These are phyloP conservation scores for Detonula confervacea DNA, from an alignment of 352 stramenopile genomes.

Conservation along the genomic window DNA sequence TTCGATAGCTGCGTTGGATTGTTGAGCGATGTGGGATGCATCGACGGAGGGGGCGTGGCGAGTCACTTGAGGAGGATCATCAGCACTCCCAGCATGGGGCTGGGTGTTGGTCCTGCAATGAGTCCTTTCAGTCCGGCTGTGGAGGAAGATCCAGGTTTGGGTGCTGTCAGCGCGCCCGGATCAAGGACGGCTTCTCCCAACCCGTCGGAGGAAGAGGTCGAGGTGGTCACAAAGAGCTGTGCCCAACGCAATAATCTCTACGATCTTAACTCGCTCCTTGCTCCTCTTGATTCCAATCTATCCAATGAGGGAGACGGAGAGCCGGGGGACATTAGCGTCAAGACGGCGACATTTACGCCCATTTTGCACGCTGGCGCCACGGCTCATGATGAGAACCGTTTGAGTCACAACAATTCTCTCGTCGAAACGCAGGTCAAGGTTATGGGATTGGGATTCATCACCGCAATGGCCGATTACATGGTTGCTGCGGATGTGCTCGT, in stretches of 20 bases:
- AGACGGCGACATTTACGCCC: no score
- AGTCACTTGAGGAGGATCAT: conserved; percentile 68
- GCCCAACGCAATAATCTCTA: conserved; percentile 21
- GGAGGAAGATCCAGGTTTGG: neutral
- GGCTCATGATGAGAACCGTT: no score
- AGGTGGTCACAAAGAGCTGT: conserved; percentile 45
- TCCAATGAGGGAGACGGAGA: neutral
- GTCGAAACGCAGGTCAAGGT: conserved; percentile 57
- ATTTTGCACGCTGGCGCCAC: no score
- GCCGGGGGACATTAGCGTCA: neutral
- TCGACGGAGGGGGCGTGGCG: conserved; percentile 55
- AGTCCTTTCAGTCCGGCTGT: conserved; percentile 25
- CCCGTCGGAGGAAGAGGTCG: neutral
- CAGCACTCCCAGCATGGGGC: conserved; percentile 46
- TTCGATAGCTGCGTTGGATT: conserved; percentile 45
- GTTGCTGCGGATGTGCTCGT: conserved; percentile 83
- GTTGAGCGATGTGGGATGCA: conserved; percentile 62
- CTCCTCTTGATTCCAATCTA: neutral
- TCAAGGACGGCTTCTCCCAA: conserved; percentile 25
- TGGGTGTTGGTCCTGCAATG: no score
- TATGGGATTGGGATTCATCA: conserved; percentile 79
- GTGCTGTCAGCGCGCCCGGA: conserved; percentile 24
- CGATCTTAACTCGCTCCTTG: conserved; percentile 9
- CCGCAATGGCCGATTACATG: conserved; percentile 85
- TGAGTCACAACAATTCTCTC: neutral